Evolutionary conservation across 192 early-diverging fungal genomes (phyloP).

Genomic region (Phycomyces blakesleeanus): DNA sequence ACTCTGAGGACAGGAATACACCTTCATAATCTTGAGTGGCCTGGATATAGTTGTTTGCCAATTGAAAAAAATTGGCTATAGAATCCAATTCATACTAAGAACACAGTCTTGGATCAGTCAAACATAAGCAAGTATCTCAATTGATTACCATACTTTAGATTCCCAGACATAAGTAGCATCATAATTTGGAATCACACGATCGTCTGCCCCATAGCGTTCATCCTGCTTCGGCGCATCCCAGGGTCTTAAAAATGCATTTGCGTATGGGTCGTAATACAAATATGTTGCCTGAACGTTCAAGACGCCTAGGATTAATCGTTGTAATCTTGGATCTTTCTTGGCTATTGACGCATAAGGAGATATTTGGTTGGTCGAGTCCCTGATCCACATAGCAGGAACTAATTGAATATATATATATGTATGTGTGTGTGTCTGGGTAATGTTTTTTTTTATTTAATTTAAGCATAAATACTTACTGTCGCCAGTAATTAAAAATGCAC

Average conservation of each 20-base stretch:
- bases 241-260: slow-evolving; percentile 66
- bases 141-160: slow-evolving; percentile 59
- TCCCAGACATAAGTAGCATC: slow-evolving; percentile 47
- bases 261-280: slow-evolving; percentile 43
- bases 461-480: slow-evolving; percentile 46
- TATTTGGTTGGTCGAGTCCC: slow-evolving; percentile 69
- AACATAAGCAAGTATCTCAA: not conserved
- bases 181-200: slow-evolving; percentile 42
- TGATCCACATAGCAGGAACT: slow-evolving; percentile 69
- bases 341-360: slow-evolving; percentile 50
- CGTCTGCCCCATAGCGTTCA: slow-evolving; percentile 25
- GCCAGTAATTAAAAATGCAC: slow-evolving; percentile 67
- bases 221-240: slow-evolving; percentile 36
- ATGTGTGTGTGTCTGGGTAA: too few relatives aligned
- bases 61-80: slow-evolving; percentile 57
- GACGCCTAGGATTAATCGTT: slow-evolving; percentile 50
- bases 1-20: slow-evolving; percentile 38
- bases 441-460: not conserved
- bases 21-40: slow-evolving; percentile 38
- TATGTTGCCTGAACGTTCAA: slow-evolving; percentile 51
- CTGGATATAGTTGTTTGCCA: slow-evolving; percentile 47
- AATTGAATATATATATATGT: not conserved
- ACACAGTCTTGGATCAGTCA: not conserved
- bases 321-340: slow-evolving; percentile 31
- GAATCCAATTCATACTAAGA: slow-evolving; percentile 65